Evolutionary conservation across 805 yeast genomes (phyloP), one percentile per base, ranked within the genome.

Genomic region (Hanseniaspora pseudoguilliermondii): DNA sequence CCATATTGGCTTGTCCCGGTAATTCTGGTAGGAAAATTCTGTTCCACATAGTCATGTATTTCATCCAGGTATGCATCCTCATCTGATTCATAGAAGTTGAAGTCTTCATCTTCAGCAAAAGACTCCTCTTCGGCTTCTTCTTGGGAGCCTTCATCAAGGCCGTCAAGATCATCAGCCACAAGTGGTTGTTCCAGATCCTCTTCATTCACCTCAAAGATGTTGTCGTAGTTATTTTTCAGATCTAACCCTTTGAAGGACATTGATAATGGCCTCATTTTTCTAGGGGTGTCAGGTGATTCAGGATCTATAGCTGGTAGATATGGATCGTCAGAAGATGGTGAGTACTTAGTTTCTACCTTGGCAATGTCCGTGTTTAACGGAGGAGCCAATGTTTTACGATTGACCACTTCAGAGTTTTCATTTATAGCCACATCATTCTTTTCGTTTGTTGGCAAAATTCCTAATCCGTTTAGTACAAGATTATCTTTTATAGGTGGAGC

Each of bases 191-290:
- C 38, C 10, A 16, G 9, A 11, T 15, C 46, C 5, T 50, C 41
- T 21, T 29, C 27, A 3, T 55, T 43, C 11, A 15, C 25, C n/a
- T 47, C 51, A 46, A 53, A 53, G 10, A 39, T 8, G 18, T 46
- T 47, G 5, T 38, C 40, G n/a, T 38, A 53, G 7, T 23, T 29
- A 32, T 49, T 41, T 21, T 38, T 46, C 34, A 48, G 4, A n/a
- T 49, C 41, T 23, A 55, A 29, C 13, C 54, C 54, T 38, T 55
- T 55, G 39, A 55, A 55, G 21, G 57, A 55, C 57, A 55, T 55
- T 11, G 57, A 55, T 4, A 55, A 21, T 0, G 57, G 57, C 20
- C 57, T 49, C 32, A 42, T 47, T 34, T 35, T 36, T 25, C 38
- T 48, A 18, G 57, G 54, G 3, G 49, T 43, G 6, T 38, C 50